phyloP scores from a whole-genome alignment of 495 filamentous ascomycete species.

The Neurospora pannonica region DNA sequence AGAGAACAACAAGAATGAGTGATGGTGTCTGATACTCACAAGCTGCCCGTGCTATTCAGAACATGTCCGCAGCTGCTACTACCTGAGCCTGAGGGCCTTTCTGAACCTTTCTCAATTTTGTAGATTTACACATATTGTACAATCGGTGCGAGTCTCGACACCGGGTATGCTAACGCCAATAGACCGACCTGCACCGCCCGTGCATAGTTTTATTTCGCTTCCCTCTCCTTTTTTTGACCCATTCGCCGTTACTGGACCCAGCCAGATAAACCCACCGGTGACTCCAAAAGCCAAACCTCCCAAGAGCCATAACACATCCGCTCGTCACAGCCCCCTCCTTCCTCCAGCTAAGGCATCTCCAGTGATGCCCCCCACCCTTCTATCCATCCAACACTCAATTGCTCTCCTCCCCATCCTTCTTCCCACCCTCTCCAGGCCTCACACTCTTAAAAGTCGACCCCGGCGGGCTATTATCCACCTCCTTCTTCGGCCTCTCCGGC shows the following conservation, averaged over 20 bases:
- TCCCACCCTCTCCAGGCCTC: conserved; percentile 1
- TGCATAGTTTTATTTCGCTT: not conserved
- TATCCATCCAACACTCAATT: not conserved
- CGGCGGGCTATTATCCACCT: conserved; percentile 9
- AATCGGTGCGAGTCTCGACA: not conserved
- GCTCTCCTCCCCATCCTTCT: not conserved
- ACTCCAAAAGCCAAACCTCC: not conserved
- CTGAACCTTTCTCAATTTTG: not conserved
- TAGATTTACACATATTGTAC: not conserved
- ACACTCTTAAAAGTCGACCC: conserved; percentile 22
- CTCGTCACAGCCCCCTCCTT: not conserved
- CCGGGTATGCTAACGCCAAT: not conserved
- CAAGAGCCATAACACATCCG: not conserved
- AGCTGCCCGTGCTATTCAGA: not conserved
- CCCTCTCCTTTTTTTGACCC: not conserved
- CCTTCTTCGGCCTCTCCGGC: conserved; percentile 2
- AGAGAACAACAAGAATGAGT: not conserved
- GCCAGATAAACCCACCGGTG: not conserved
- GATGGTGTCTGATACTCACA: not conserved
- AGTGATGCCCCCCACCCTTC: not conserved
- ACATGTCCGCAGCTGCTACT: not conserved
- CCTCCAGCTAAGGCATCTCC: not conserved
- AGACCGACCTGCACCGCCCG: not conserved
- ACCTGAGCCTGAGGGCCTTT: not conserved
- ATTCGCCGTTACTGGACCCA: not conserved